Percentiles rank a stretch among this genome's conserved stretches.
These are phyloP conservation scores for Clitoria ternatea DNA, from an alignment of 306 rosid species.

Conservation along the genomic window DNA sequence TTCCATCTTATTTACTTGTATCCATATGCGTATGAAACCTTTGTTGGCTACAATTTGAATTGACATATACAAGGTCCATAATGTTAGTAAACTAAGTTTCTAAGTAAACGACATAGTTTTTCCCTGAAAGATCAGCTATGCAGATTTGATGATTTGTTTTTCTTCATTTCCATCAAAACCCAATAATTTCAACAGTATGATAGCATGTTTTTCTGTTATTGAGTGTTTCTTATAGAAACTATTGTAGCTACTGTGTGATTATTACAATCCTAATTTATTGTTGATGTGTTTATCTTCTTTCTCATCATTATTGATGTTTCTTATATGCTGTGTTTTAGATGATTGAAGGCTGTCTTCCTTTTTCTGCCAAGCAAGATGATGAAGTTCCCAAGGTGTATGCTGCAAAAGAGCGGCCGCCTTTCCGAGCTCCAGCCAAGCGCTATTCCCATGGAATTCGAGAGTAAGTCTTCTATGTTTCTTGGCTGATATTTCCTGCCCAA, in stretches of 20 bases:
- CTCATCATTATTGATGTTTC: slow-evolving; percentile 28
- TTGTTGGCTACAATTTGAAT: not conserved
- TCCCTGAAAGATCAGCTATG: slow-evolving; percentile 10
- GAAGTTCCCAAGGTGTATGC: slow-evolving; percentile 67
- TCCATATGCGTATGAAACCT: not conserved
- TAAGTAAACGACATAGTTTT: not conserved
- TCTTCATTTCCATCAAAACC: not conserved
- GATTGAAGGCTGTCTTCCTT: slow-evolving; percentile 90
- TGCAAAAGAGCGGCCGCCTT: slow-evolving; percentile 74
- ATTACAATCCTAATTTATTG: slow-evolving; percentile 10
- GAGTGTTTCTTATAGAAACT: not conserved
- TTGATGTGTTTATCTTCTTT: too few species aligned
- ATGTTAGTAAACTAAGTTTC: not conserved
- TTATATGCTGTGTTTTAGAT: slow-evolving; percentile 48
- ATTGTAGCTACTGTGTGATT: not conserved
- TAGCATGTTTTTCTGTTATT: not conserved
- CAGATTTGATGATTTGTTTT: not conserved
- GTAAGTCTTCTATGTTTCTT: slow-evolving; percentile 42
- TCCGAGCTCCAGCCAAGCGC: slow-evolving; percentile 65
- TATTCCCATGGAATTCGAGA: slow-evolving; percentile 76
- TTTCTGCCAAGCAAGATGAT: slow-evolving; percentile 53
- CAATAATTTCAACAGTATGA: not conserved
- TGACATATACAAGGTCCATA: not conserved
- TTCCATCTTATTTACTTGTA: not conserved
- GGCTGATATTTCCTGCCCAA: not conserved